A percentile compares a stretch with the other conserved stretches of the same genome.
Conservation (phyloP, 31 red algal genomes). For the Bonnemaisonia californica region DNA sequence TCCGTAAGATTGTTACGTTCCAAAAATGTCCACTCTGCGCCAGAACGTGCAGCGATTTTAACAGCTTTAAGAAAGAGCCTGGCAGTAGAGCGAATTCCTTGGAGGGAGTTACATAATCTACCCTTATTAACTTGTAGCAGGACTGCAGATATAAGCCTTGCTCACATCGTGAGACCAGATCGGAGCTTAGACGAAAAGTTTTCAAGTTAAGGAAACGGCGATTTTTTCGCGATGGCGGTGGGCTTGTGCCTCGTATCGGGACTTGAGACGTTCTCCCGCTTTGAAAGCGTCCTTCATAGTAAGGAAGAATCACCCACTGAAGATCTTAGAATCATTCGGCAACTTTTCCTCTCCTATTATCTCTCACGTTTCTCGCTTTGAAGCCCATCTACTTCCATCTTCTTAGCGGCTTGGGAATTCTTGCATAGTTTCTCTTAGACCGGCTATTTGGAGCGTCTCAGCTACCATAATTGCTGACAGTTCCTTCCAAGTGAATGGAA, state of each 20-base stretch:
- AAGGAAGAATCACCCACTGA: slow-evolving; percentile 30
- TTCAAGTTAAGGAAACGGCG: background rate
- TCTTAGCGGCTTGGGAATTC: background rate
- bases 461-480: too few relatives aligned
- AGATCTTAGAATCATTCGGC: slow-evolving; percentile 15
- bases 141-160: slow-evolving; percentile 15
- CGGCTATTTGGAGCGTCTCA: too few relatives aligned
- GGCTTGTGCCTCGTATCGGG: slow-evolving; percentile 31
- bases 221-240: slow-evolving; percentile 17
- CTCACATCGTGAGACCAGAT: slow-evolving; percentile 11
- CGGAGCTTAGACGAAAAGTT: background rate
- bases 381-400: slow-evolving; percentile 17
- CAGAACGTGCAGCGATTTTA: too few relatives aligned
- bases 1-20: too few relatives aligned
- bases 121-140: too few relatives aligned
- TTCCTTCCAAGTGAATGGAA: too few relatives aligned
- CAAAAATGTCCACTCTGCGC: too few relatives aligned
- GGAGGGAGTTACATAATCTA: too few relatives aligned
- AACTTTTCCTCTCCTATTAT: slow-evolving; percentile 8
- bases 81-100: too few relatives aligned
- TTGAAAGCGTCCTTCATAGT: slow-evolving; percentile 17
- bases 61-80: too few relatives aligned
- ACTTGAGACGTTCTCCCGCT: background rate
- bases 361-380: slow-evolving; percentile 10
- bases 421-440: too few relatives aligned